Conservation (phyloP, 75 land plant species). For the Isoetes taiwanensis region DNA sequence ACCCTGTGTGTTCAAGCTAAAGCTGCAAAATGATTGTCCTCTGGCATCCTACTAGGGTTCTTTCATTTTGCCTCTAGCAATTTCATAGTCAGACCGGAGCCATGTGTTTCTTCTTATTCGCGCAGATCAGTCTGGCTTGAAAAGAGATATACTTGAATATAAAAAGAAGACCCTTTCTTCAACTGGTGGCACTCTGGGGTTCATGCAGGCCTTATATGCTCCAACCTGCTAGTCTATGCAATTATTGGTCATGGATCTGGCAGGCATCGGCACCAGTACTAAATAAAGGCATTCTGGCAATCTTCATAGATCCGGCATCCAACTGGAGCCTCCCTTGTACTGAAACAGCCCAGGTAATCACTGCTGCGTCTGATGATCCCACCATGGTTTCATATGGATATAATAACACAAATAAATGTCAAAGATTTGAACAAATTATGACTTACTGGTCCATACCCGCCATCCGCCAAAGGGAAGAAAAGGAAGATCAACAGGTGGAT, state of each 20-base stretch:
- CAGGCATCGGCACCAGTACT: slow-evolving; percentile 12
- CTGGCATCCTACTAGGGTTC: too few relatives aligned
- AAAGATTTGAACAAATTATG: not conserved
- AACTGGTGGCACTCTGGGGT: slow-evolving; percentile 20
- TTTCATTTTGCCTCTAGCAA: slow-evolving; percentile 44
- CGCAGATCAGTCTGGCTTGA: slow-evolving; percentile 76
- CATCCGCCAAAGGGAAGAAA: slow-evolving; percentile 17
- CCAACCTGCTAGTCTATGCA: not conserved
- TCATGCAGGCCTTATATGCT: not conserved
- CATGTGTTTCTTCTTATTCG: slow-evolving; percentile 67
- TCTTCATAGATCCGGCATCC: not conserved
- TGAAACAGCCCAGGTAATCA: slow-evolving; percentile 28
- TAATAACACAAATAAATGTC: not conserved
- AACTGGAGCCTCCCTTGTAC: slow-evolving; percentile 37
- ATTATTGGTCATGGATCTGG: slow-evolving; percentile 11
- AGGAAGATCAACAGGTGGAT: slow-evolving; percentile 7
- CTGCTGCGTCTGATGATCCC: slow-evolving; percentile 20
- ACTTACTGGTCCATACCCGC: too few relatives aligned
- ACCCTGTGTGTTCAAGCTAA: too few relatives aligned
- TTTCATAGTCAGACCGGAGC: slow-evolving; percentile 47
- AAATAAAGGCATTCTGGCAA: not conserved
- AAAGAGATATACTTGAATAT: slow-evolving; percentile 45
- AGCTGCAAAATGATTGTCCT: too few relatives aligned
- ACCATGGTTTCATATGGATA: not conserved
- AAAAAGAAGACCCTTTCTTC: slow-evolving; percentile 27